Conservation (phyloP, 208 protist species). For the Leishmania major region DNA sequence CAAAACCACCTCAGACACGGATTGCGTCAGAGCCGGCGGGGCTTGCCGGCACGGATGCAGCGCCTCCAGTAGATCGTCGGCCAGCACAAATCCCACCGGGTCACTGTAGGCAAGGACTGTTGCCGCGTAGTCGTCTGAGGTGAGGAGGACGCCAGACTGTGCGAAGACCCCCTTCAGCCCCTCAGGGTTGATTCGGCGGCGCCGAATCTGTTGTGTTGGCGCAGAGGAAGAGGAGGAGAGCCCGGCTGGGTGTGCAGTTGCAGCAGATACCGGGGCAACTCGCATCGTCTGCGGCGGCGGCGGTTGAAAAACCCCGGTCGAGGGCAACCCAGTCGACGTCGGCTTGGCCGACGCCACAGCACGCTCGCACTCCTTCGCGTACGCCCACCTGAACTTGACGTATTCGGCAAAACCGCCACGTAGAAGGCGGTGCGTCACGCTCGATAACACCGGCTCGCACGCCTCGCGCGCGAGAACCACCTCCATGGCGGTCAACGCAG, state of each 20-base stretch:
- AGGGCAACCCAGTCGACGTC: neutral
- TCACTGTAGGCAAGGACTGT: slow-evolving; percentile 74
- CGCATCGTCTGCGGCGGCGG: slow-evolving; percentile 3
- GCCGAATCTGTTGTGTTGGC: neutral
- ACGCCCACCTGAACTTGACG: slow-evolving; percentile 45
- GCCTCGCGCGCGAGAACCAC: slow-evolving; percentile 61
- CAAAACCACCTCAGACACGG: slow-evolving; percentile 8
- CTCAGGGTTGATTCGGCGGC: slow-evolving; percentile 69
- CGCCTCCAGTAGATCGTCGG: slow-evolving; percentile 40
- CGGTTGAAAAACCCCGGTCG: neutral
- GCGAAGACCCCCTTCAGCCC: slow-evolving; percentile 60
- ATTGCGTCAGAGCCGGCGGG: neutral
- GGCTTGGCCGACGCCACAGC: slow-evolving; percentile 11
- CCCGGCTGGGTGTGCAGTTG: neutral
- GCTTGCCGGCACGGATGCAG: slow-evolving; percentile 25
- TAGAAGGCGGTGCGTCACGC: slow-evolving; percentile 66
- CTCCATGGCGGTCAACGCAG: slow-evolving; percentile 37
- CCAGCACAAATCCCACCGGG: slow-evolving; percentile 71
- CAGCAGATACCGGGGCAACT: neutral
- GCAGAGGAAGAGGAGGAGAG: neutral
- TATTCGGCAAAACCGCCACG: slow-evolving; percentile 66
- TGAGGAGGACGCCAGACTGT: slow-evolving; percentile 65
- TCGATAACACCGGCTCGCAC: slow-evolving; percentile 41
- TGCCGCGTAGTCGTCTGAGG: slow-evolving; percentile 46
- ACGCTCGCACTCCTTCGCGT: slow-evolving; percentile 38